Evolutionary conservation across 371 early-diverging fungal genomes (phyloP).

Genomic region (Mortierella sp.): DNA sequence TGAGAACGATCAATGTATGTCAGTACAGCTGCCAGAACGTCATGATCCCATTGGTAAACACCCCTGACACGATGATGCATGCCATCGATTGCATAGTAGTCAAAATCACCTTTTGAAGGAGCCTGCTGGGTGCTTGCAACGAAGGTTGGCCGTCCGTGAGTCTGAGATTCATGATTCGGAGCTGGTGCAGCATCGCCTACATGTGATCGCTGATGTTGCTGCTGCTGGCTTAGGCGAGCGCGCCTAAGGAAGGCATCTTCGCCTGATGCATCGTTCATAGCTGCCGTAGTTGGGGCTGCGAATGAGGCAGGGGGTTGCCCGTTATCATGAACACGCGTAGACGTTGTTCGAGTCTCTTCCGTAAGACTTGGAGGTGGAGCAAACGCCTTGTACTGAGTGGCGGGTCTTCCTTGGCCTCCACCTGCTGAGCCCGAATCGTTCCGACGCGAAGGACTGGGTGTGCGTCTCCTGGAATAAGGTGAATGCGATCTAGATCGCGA

Average conservation of each 20-base stretch:
- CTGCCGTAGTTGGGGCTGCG: conserved; percentile 28
- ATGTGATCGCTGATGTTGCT: conserved; percentile 15
- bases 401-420: neutral
- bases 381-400: conserved; percentile 36
- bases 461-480: conserved; percentile 12
- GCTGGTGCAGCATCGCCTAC: neutral
- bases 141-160: conserved; percentile 26
- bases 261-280: conserved; percentile 62
- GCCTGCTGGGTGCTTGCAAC: conserved; percentile 48
- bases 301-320: neutral
- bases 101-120: conserved; percentile 57
- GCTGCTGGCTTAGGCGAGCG: conserved; percentile 59
- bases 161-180: neutral
- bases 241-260: conserved; percentile 80
- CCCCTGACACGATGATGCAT: too few relatives aligned
- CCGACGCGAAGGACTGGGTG: conserved; percentile 15
- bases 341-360: neutral
- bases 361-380: conserved; percentile 29
- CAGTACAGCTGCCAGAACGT: too few relatives aligned
- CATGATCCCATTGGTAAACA: too few relatives aligned
- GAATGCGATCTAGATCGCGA: conserved; percentile 26
- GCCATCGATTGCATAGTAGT: too few relatives aligned
- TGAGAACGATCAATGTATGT: neutral
- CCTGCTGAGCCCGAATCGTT: neutral
- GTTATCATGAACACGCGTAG: neutral